Conservation (phyloP, 192 early-diverging fungal genomes). For the Umbelopsis sp. region DNA sequence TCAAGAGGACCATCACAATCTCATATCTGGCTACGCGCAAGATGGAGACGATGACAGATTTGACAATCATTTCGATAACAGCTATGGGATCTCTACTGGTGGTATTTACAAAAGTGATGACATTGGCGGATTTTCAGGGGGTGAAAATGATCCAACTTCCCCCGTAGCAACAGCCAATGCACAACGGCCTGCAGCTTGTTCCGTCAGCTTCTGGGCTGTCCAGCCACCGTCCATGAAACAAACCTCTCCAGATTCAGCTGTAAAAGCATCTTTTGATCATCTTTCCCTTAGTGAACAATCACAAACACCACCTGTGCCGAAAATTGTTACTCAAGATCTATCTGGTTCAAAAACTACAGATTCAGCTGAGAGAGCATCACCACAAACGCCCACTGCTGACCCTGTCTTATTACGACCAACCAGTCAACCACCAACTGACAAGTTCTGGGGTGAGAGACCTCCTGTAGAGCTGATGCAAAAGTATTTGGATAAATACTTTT, state of each 20-base stretch:
- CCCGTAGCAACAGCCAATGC: neutral
- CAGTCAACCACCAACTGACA: slow-evolving; percentile 7
- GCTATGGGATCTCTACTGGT: neutral
- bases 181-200: neutral
- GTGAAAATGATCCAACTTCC: neutral
- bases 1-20: neutral
- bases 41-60: neutral
- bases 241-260: neutral
- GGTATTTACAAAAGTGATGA: neutral
- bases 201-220: slow-evolving; percentile 6
- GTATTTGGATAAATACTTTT: slow-evolving; percentile 74
- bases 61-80: slow-evolving; percentile 2
- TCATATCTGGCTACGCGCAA: neutral
- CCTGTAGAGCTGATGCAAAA: slow-evolving; percentile 71
- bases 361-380: neutral
- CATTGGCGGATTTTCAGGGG: neutral
- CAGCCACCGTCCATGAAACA: neutral
- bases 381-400: neutral
- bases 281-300: neutral
- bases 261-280: neutral
- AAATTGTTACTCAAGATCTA: neutral
- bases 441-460: slow-evolving; percentile 67
- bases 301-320: neutral
- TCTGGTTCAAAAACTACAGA: neutral
- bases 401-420: neutral